Evolutionary conservation across 495 filamentous ascomycete genomes (phyloP).

Genomic region (Penicillium manginii): DNA sequence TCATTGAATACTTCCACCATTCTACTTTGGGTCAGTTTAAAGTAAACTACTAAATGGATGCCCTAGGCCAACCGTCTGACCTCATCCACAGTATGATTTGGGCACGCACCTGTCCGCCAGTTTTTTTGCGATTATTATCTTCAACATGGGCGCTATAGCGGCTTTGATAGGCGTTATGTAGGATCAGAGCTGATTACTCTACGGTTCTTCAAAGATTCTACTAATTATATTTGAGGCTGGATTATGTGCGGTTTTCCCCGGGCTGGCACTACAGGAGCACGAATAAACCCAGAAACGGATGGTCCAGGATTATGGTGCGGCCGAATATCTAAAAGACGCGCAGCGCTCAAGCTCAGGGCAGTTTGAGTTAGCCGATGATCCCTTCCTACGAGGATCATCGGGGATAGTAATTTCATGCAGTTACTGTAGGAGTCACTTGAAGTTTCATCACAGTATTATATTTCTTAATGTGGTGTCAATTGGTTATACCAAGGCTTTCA

Average conservation of each 20-base stretch:
- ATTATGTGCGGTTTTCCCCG: too few species aligned
- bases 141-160: not conserved
- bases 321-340: not conserved
- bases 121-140: not conserved
- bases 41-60: too few species aligned
- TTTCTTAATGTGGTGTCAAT: constrained; percentile 18
- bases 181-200: not conserved
- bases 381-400: constrained; percentile 3
- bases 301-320: not conserved
- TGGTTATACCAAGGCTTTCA: constrained; percentile 26
- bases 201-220: too few species aligned
- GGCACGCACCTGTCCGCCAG: not conserved
- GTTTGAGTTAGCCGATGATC: not conserved
- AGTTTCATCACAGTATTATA: not conserved
- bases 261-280: not conserved
- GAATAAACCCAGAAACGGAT: not conserved
- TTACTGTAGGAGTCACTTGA: not conserved
- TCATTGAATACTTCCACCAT: too few species aligned
- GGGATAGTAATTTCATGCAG: not conserved
- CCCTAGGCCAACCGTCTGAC: too few species aligned
- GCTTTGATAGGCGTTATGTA: not conserved
- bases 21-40: too few species aligned
- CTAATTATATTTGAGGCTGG: not conserved
- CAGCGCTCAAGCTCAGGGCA: not conserved
- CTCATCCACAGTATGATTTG: not conserved